Base-by-base conservation (phyloP, 2,329 filamentous ascomycete species). In the Monilinia aucupariae region DNA sequence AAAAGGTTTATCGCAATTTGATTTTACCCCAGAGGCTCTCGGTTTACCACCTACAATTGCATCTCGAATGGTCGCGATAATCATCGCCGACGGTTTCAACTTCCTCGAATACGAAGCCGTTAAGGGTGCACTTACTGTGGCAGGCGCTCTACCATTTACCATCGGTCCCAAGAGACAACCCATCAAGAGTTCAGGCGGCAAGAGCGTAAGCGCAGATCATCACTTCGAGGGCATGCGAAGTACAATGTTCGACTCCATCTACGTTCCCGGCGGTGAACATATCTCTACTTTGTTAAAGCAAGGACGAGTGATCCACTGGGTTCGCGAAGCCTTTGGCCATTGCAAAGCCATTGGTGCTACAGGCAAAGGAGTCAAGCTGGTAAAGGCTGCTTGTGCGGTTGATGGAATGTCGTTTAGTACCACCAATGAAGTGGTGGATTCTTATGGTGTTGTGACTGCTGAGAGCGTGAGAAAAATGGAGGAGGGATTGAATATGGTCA, bases 321-420 rank as follows among this genome's bases (percentile, higher is more conserved):
- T 93, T 4, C 82, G 88, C 2, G 91, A 94, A 74, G 87, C 90
- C 0, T 94, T 93, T 68, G 90, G 89, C 0, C 90, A 94, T 67
- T 79, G 92, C 58, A 94, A 94, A 79, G 78, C 89, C 2, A 88
- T 94, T 30, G 90, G 85, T 2, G 91, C 87, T 0, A 88, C 87
- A 0, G 90, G 88, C 0, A 89, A 92, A 71, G 90, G 80, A 0
- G 83, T 90, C 0, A 78, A 83, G 3, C 77, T 93, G 48, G 79
- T 93, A 34, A 75, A 79, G 56, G 75, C 80, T 37, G 75, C 75
- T 1, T 78, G 61, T 69, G 75, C 75, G 37, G 72, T 81, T 6
- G 77, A 79, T 0, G 79, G 78, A 5, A 75, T 85, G 68, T 64
- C 76, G 6, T 80, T 83, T 68, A 60, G 55, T 9, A 65, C 47